These are phyloP conservation scores for Boletus subluridellus DNA, from an alignment of 1,284 basidiomycete genomes.

Conservation along the genomic window DNA sequence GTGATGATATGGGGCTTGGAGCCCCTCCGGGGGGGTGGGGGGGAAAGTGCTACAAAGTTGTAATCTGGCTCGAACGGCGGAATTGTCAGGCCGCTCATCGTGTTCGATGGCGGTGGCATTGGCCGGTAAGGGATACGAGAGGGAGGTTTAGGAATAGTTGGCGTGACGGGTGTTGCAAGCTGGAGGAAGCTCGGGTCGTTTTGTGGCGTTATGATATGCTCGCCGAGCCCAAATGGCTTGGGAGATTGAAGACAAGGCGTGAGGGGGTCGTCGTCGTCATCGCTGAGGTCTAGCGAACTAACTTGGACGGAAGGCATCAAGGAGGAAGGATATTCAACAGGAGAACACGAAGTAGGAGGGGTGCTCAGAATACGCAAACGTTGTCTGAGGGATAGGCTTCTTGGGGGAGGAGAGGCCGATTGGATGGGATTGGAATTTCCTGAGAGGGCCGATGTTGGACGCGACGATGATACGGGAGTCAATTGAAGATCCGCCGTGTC, in stretches of 20 bases:
- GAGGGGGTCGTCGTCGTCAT: conserved; percentile 20
- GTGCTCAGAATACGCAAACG: conserved; percentile 60
- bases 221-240: conserved; percentile 49
- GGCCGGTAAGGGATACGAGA: conserved; percentile 9
- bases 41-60: conserved; percentile 31
- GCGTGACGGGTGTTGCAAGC: conserved; percentile 45
- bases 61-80: conserved; percentile 12
- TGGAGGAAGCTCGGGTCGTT: conserved; percentile 60
- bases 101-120: conserved; percentile 1
- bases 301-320: conserved; percentile 18
- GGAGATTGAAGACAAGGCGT: conserved; percentile 34
- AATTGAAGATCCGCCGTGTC: conserved; percentile 17
- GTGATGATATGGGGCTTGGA: conserved; percentile 20
- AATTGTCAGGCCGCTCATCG: not conserved
- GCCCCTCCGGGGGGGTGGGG: conserved; percentile 30
- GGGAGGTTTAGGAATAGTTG: conserved; percentile 33
- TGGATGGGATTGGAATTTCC: conserved; percentile 16
- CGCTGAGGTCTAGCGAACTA: conserved; percentile 30
- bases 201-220: conserved; percentile 53
- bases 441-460: conserved; percentile 26
- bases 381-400: conserved; percentile 50
- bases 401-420: conserved; percentile 24
- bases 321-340: conserved; percentile 5
- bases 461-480: conserved; percentile 47
- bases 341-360: conserved; percentile 12